Base-by-base conservation (phyloP, 73 alveolate genomes). In the Paramecium octaurelia region DNA sequence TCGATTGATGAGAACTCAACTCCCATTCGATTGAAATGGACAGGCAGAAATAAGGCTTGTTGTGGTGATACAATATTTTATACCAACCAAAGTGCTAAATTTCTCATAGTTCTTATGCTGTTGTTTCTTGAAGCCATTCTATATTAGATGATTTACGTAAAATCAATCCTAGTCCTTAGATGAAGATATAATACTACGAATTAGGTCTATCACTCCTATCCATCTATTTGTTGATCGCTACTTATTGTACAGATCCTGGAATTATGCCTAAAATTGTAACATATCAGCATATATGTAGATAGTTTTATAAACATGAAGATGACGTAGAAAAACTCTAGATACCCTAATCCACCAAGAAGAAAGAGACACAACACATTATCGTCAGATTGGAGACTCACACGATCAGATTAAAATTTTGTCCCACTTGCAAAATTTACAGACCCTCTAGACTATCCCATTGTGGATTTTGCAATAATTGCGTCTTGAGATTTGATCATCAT, bases 371-470 rank as follows among this genome's bases (percentile, higher is more conserved):
- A 80, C 57, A 80, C 20, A 14, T 44, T 23, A 34, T 44, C 14
- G 75, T 80, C 18, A 16, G 58, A 40, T 44, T 46, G 21, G 18
- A 80, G 10, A 23, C 43, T 23, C 57, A 24, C 23, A 43, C 75
- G 16, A 31, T 89, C 18, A 21, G 92, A 70, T 31, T 71, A 23
- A 89, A 89, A 89, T 70, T 46, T 70, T 89, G 94, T 83, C 94
- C 92, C 21, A 71, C 94, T 11, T 89, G 94, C 68, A 83, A 83
- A 44, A 89, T 95, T 0, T 92, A 92, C 27, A 43, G 98, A 34
- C 96, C 98, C 10, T 94, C 96, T 29, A 86, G 98, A 44, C 16
- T 93, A 27, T 86, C 88, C 38, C 98, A 95, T 86, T 95, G 98
- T 92, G 75, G 88, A 20, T 92, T 86, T 50, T 95, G 98, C 89